phyloP scores from a whole-genome alignment of 164 flowering plant genomes.

The Berberis thunbergii region DNA sequence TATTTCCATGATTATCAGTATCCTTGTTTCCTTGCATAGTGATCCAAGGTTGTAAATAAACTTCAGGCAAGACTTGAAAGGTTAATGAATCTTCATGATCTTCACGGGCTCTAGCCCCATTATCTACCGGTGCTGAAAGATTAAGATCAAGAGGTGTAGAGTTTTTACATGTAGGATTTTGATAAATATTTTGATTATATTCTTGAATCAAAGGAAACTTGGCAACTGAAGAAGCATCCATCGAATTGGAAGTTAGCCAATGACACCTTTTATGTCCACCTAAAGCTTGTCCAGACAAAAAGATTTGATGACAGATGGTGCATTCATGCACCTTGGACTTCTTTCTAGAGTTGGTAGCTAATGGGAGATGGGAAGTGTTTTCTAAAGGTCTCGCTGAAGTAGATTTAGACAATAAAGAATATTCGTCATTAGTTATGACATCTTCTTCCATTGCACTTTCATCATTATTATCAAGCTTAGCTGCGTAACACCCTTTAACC shows the following conservation, averaged over 20 bases:
- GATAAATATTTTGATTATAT: constrained; percentile 11
- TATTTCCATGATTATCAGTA: not conserved
- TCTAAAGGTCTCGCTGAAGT: constrained; percentile 18
- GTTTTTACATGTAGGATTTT: constrained; percentile 16
- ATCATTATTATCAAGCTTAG: constrained; percentile 42
- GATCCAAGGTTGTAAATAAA: constrained; percentile 41
- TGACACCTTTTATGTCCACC: constrained; percentile 98
- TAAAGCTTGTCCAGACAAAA: constrained; percentile 80
- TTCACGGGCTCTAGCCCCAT: constrained; percentile 6
- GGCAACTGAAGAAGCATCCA: constrained; percentile 26
- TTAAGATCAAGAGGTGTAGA: constrained; percentile 51
- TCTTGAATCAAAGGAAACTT: constrained; percentile 28
- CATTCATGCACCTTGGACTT: constrained; percentile 84
- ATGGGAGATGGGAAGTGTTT: constrained; percentile 7
- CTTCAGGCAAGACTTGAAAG: constrained; percentile 40
- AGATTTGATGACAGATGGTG: constrained; percentile 72
- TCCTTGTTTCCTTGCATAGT: constrained; percentile 15
- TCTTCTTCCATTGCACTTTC: constrained; percentile 39
- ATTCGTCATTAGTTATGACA: constrained; percentile 48
- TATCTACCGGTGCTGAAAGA: constrained; percentile 45
- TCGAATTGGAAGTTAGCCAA: constrained; percentile 66
- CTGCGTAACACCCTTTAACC: constrained; percentile 90
- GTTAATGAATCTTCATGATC: constrained; percentile 21
- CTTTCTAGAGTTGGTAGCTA: constrained; percentile 27
- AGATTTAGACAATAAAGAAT: constrained; percentile 21